Conservation (phyloP, 306 rosid species). For the Potentilla sterilis region DNA sequence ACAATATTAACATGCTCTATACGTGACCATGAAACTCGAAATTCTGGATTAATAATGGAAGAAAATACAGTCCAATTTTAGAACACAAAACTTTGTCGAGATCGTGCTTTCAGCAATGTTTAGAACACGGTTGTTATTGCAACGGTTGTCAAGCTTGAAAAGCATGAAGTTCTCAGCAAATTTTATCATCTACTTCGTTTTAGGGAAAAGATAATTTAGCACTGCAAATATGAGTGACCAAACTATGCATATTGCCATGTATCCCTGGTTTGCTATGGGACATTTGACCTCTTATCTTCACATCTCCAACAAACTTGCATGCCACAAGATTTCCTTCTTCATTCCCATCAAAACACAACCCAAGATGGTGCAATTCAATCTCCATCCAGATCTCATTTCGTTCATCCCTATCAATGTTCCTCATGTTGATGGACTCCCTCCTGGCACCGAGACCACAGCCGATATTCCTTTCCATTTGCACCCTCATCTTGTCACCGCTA, state of each 20-base stretch:
- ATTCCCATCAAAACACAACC: constrained; percentile 23
- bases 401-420: not conserved
- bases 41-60: too few relatives aligned
- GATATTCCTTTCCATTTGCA: not conserved
- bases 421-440: not conserved
- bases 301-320: constrained; percentile 62
- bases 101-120: not conserved
- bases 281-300: constrained; percentile 57
- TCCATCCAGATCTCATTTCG: not conserved
- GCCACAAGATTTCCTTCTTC: constrained; percentile 51
- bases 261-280: constrained; percentile 71
- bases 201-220: too few relatives aligned
- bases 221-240: not conserved
- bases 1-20: not conserved
- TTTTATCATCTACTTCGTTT: not conserved
- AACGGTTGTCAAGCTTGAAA: not conserved
- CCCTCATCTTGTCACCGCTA: not conserved
- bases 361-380: not conserved
- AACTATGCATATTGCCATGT: constrained; percentile 27
- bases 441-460: not conserved
- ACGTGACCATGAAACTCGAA: not conserved
- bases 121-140: not conserved
- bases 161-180: not conserved
- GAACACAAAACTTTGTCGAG: not conserved
- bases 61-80: too few relatives aligned